Percentiles rank a stretch among this genome's conserved stretches.
Evolutionary conservation across 2,329 filamentous ascomycete genomes (phyloP).

Genomic region (Xylaria sp.): DNA sequence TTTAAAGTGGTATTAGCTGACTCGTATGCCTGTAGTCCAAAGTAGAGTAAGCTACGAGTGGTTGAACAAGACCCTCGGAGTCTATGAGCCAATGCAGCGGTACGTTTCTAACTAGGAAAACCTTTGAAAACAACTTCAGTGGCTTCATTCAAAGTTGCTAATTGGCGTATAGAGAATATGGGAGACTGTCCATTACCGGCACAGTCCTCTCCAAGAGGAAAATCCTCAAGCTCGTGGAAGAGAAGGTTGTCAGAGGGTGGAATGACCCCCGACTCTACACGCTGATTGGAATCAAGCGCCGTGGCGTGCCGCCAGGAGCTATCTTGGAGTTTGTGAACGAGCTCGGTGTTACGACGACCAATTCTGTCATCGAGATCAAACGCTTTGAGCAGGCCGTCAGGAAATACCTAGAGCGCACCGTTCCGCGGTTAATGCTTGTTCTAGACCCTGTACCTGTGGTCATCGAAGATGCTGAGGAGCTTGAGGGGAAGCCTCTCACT

Average conservation of each 20-base stretch:
- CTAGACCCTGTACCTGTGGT: slow-evolving; percentile 82
- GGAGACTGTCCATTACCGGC: slow-evolving; percentile 74
- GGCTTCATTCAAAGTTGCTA: neutral
- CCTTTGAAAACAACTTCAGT: neutral
- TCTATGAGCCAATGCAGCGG: slow-evolving; percentile 92
- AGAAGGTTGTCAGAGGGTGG: slow-evolving; percentile 82
- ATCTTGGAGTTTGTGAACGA: slow-evolving; percentile 90
- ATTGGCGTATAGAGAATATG: slow-evolving; percentile 61
- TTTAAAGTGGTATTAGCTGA: neutral
- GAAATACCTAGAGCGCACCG: slow-evolving; percentile 82
- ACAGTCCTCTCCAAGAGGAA: slow-evolving; percentile 88
- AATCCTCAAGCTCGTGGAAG: slow-evolving; percentile 76
- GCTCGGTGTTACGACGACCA: slow-evolving; percentile 83
- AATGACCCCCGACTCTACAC: slow-evolving; percentile 91
- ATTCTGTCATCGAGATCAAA: slow-evolving; percentile 75
- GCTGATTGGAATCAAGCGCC: slow-evolving; percentile 77
- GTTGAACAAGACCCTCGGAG: slow-evolving; percentile 77
- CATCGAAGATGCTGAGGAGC: slow-evolving; percentile 76
- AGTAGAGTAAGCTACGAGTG: slow-evolving; percentile 88
- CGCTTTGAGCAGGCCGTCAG: slow-evolving; percentile 87
- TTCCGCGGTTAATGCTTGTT: slow-evolving; percentile 87
- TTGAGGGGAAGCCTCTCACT: slow-evolving; percentile 56
- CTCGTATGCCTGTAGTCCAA: slow-evolving; percentile 51
- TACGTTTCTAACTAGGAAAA: neutral
- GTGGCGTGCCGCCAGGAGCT: slow-evolving; percentile 85